Evolutionary conservation across 2,329 filamentous ascomycete species (phyloP), one percentile per base, ranked within the genome.

Genomic region (Aspergillus sp.): DNA sequence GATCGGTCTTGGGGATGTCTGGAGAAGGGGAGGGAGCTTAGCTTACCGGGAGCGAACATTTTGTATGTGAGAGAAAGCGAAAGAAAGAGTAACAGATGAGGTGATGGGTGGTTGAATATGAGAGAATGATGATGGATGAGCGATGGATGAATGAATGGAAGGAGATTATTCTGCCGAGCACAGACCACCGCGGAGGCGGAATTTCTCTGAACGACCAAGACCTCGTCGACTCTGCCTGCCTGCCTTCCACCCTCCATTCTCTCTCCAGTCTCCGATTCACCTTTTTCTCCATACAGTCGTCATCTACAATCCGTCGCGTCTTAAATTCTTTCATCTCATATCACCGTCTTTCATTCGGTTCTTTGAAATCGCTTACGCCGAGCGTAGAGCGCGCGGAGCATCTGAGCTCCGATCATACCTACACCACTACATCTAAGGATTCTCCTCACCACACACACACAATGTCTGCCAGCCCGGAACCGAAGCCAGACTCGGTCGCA

Each of bases 391-490:
- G 38, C 45, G 34, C n/a, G 46, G 46, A 53, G 46, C 49, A 40
- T 20, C 46, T 38, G 46, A 32, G 34, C 45, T 21, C 25, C 23
- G 32, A 34, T 23, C 19, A 46, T 19, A 23, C 20, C 17, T 38
- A n/a, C 17, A 34, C n/a, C 25, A 19, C 23, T 23, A 48, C n/a
- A 42, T 42, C 19, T 13, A 5, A 13, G 16, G 16, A 42, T 40
- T 43, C 17, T 47, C 14, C 14, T 31, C 47, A 50, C 34, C 23
- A 13, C 40, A 42, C 19, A 45, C 20, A 19, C 52, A 62, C 41
- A 16, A 75, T 75, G 72, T 74, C 72, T 25, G 69, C 67, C 29
- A 72, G 71, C 32, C 71, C 71, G 9, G 71, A 73, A 47, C 56
- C 56, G 25, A 62, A 64, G 20, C 49, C 58, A 25, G 59, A 47